Base-by-base conservation (phyloP, 2,329 filamentous ascomycete species). In the Sporothrix mexicana region DNA sequence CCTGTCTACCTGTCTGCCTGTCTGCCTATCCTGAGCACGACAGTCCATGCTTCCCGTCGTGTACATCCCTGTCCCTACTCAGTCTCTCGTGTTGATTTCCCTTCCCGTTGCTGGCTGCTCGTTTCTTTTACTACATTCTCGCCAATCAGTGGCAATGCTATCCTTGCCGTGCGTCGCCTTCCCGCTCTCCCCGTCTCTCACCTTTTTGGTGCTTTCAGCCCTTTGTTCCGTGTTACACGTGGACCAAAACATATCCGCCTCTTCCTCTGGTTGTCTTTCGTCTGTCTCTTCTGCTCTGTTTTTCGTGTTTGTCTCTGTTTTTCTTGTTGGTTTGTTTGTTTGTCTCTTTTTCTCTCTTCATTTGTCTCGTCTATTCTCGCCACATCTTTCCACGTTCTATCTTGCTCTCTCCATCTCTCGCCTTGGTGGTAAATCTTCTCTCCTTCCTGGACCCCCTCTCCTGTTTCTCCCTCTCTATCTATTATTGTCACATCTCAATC, bases 171-270 rank as follows among this genome's bases (percentile, higher is more conserved):
- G 45, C 23, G 17, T 13, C 6, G 7, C 43, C 36, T 7, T 47
- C 30, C 62, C 51, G 53, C 17, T 45, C 20, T 69, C n/a, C 25
- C 45, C 43, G 53, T 67, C 25, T 30, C 53, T 36, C 64, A 69
- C 6, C 64, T 30, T 57, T 49, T 23, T 36, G 5, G 30, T 36
- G 30, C 30, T 4, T 20, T 23, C 15, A 51, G 43, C 23, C 43
- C 51, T 68, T 41, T 66, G 47, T 8, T n/a, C 25, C 17, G 67
- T 55, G 36, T 68, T 47, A 67, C 61, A 47, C 41, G 61, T 66
- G 41, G 12, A 17, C 20, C 20, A 66, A 47, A 47, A 47, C 62
- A 17, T 45, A 30, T 59, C 62, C 61, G 10, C 51, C 59, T 45
- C 61, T 47, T 66, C 61, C n/a, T 64, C 8, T 64, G 59, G 62